Conservation (phyloP, 257 asterid species). For the Mitragyna speciosa region DNA sequence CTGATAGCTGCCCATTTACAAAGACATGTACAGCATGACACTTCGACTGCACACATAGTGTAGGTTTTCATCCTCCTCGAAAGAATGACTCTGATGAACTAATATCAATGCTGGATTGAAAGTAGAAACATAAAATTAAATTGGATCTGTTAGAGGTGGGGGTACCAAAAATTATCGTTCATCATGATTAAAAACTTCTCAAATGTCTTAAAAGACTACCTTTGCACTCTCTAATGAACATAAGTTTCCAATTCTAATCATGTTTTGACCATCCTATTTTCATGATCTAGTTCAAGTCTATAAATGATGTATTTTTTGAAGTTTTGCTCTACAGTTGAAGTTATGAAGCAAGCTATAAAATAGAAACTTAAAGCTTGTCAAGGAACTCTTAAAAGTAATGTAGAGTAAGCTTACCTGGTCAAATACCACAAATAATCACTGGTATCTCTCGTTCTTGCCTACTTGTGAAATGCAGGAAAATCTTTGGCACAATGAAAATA, state of each 20-base stretch:
- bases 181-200: not conserved
- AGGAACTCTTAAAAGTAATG: not conserved
- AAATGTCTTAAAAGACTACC: not conserved
- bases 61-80: conserved; percentile 43
- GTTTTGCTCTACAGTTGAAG: not conserved
- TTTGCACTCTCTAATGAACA: not conserved
- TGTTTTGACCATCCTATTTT: not conserved
- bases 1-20: conserved; percentile 51
- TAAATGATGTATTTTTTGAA: not conserved
- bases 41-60: conserved; percentile 47
- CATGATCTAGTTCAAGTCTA: not conserved
- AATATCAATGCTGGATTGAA: conserved; percentile 48
- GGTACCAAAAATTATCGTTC: not conserved
- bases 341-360: no score
- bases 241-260: not conserved
- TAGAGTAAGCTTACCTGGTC: conserved; percentile 44
- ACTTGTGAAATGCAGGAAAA: no score
- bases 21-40: conserved; percentile 63
- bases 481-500: no score
- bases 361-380: not conserved
- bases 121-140: not conserved
- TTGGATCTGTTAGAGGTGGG: not conserved
- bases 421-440: conserved; percentile 74
- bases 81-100: no score
- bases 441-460: conserved; percentile 66